These are phyloP conservation scores for Apiospora sp. DNA, from an alignment of 2,329 filamentous ascomycete species.

Conservation along the genomic window DNA sequence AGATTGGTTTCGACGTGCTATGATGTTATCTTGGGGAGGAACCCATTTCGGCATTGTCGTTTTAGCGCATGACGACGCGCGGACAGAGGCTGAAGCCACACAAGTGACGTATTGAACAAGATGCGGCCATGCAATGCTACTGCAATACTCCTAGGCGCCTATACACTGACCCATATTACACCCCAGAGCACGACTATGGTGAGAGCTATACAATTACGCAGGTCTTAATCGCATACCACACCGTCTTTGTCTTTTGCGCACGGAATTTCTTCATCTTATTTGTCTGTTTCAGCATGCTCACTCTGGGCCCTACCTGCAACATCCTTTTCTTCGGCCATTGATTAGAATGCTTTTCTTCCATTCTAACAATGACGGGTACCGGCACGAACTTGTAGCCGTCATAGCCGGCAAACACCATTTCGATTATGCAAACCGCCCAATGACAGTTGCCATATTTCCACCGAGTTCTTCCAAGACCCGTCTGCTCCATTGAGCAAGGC, in stretches of 20 bases:
- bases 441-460: conserved; percentile 5
- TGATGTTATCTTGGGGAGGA: not conserved
- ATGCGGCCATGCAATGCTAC: conserved; percentile 13
- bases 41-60: not conserved
- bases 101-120: conserved; percentile 15
- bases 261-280: not conserved
- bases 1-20: conserved; percentile 10
- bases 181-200: not conserved
- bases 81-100: conserved; percentile 20
- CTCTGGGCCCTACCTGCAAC: not conserved
- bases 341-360: not conserved
- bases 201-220: not conserved
- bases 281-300: not conserved
- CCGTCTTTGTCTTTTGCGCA: not conserved
- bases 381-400: conserved; percentile 18
- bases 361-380: conserved; percentile 3
- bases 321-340: not conserved
- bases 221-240: not conserved
- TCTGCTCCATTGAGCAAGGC: not conserved
- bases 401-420: conserved; percentile 14
- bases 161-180: not conserved
- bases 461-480: not conserved
- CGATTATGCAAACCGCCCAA: not conserved
- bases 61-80: conserved; percentile 13
- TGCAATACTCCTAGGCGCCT: conserved; percentile 4